Evolutionary conservation across 106 monocot genomes (phyloP).

Genomic region (Dendrobium chrysotoxum): DNA sequence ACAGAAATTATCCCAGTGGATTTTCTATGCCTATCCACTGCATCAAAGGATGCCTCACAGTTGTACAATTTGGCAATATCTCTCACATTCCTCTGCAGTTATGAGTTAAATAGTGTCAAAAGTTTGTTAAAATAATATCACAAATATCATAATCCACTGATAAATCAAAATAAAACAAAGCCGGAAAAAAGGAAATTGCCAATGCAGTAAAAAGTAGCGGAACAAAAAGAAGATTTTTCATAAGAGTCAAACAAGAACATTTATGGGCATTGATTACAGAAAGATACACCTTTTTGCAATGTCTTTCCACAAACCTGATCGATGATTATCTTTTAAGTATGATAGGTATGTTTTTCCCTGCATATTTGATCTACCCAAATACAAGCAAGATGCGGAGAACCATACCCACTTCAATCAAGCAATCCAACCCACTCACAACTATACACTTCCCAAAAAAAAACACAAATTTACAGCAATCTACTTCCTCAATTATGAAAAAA

Average conservation of each 20-base stretch:
- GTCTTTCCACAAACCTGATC: not conserved
- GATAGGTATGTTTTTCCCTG: not conserved
- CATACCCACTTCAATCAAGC: too few species aligned
- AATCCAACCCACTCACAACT: too few species aligned
- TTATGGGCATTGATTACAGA: not conserved
- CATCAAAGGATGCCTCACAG: constrained; percentile 50
- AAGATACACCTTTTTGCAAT: not conserved
- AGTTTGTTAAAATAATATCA: not conserved
- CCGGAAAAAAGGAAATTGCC: not conserved
- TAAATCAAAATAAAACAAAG: not conserved
- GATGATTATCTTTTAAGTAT: too few species aligned
- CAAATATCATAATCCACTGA: not conserved
- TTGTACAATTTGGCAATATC: constrained; percentile 72
- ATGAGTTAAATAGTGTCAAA: not conserved
- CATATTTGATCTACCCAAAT: not conserved
- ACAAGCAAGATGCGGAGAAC: not conserved
- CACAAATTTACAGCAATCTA: too few species aligned
- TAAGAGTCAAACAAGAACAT: not conserved
- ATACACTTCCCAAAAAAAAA: too few species aligned
- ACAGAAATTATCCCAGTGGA: constrained; percentile 44
- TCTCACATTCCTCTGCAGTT: constrained; percentile 79
- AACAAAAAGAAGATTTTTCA: not conserved
- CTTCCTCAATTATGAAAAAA: too few species aligned
- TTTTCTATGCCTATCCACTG: constrained; percentile 53
- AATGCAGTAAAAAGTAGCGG: not conserved